These are phyloP conservation scores for Penicillium soppii DNA, from an alignment of 495 filamentous ascomycete species.

Conservation along the genomic window DNA sequence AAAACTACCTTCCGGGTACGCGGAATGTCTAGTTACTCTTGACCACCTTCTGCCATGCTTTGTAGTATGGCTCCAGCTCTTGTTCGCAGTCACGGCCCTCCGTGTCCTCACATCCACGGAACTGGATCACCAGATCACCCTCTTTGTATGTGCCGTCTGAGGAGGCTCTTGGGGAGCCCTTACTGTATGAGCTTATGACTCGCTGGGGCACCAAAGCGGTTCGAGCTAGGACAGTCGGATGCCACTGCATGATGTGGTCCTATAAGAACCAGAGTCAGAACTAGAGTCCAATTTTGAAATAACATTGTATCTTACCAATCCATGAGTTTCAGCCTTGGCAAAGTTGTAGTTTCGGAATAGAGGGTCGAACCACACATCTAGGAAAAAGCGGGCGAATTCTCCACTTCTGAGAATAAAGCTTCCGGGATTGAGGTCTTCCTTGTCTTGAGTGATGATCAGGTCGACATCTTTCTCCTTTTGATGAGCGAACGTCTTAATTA, in stretches of 20 bases:
- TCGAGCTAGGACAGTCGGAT: constrained; percentile 92
- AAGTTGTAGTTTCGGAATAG: constrained; percentile 92
- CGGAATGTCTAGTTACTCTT: constrained; percentile 15
- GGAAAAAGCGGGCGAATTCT: constrained; percentile 87
- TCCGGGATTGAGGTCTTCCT: constrained; percentile 68
- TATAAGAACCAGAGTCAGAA: constrained; percentile 27
- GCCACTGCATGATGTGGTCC: constrained; percentile 96
- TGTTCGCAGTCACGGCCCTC: constrained; percentile 62
- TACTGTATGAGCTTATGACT: constrained; percentile 72
- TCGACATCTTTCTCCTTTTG: constrained; percentile 75
- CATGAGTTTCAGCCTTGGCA: constrained; percentile 89
- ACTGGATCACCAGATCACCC: constrained; percentile 82
- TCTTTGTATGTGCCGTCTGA: constrained; percentile 56
- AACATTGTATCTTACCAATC: constrained; percentile 61
- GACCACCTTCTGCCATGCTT: constrained; percentile 41
- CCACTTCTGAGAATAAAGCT: constrained; percentile 82
- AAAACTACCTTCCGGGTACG: not conserved
- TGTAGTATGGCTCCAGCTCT: constrained; percentile 60
- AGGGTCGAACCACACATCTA: constrained; percentile 97
- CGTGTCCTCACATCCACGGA: constrained; percentile 65
- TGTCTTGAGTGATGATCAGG: constrained; percentile 81
- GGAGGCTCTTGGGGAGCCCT: constrained; percentile 43
- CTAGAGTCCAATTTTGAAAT: not conserved
- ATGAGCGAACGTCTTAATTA: constrained; percentile 92
- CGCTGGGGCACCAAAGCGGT: constrained; percentile 83